Evolutionary conservation across 495 filamentous ascomycete genomes (phyloP), one percentile per base, ranked within the genome.

Genomic region (Geopyxis carbonaria): DNA sequence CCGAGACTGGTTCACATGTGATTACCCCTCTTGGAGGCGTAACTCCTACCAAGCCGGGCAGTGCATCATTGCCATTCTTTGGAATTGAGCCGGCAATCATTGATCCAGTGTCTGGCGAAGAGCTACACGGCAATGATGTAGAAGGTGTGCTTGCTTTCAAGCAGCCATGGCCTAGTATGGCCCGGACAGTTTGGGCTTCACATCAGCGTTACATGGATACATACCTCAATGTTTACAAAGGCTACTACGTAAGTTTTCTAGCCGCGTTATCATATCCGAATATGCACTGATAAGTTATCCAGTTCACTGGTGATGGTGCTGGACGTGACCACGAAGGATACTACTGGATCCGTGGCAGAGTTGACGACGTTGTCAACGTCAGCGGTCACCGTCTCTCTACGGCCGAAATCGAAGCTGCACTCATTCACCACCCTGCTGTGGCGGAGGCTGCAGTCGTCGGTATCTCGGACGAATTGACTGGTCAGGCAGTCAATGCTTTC

Each of bases 171-270:
- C 89, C 89, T 18, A 92, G 83, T 61, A 95, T 99, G 86, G 85
- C 89, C 34, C 79, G 89, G 44, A 99, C 89, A 29, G 86, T 99
- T 45, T 99, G 84, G 82, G 91, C 84, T 46, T 82, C 86, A 13
- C 89, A 97, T 67, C 87, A 87, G 73, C 71, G 89, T 46, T 97
- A 93, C 61, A 91, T 94, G 85, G 89, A 95, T 39, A 94, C 91
- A 18, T 97, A 97, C 62, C 62, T 97, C 47, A 91, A 91, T 56
- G 87, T 93, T 2, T 97, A 97, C 69, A 85, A 85, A 67, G 91
- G 89, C 25, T 92, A 86, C 67, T 97, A 97, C 63, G 84, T 93
- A 63, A 69, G 80, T 69, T 4, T 31, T 14, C 9, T n/a, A n/a
- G n/a, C 24, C 30, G 20, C 5, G 1, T 21, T 2, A 25, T 29